A percentile compares a stretch with the other conserved stretches of the same genome.
phyloP scores from a whole-genome alignment of 441 rosid genomes.

The Pelargonium australe region DNA sequence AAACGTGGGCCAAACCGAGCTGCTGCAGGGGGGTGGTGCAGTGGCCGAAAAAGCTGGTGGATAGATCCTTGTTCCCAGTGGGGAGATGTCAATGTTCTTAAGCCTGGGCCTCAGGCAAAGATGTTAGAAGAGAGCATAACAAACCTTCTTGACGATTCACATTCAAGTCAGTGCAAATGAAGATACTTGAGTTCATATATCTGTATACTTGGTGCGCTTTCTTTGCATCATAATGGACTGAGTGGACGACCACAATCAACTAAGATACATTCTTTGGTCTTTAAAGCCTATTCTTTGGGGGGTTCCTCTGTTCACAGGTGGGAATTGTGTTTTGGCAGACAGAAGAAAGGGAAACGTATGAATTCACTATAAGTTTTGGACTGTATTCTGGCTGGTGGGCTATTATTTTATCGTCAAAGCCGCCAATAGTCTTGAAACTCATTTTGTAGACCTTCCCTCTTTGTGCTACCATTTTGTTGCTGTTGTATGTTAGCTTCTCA shows the following conservation, averaged over 20 bases:
- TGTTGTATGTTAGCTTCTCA: too few species aligned
- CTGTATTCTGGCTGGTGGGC: too few species aligned
- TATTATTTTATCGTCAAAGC: too few species aligned
- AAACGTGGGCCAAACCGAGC: conserved; percentile 48
- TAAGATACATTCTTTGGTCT: neutral
- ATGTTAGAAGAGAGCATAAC: conserved; percentile 53
- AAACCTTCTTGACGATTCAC: conserved; percentile 56
- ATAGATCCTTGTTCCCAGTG: conserved; percentile 80
- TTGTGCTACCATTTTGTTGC: too few species aligned
- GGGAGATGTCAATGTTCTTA: conserved; percentile 68
- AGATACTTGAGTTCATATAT: conserved; percentile 9
- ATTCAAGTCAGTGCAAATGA: conserved; percentile 71
- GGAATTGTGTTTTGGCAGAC: too few species aligned
- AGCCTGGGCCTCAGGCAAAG: conserved; percentile 63
- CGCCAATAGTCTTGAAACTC: too few species aligned
- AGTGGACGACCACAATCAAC: neutral
- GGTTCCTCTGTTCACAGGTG: neutral
- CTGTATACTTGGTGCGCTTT: too few species aligned
- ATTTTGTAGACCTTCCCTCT: too few species aligned
- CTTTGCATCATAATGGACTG: too few species aligned
- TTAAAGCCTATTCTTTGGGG: neutral
- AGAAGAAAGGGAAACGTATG: too few species aligned
- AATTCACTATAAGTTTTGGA: too few species aligned
- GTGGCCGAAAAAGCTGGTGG: conserved; percentile 66
- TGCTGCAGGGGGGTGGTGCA: conserved; percentile 83